Percentiles rank a stretch among this genome's conserved stretches.
Conservation (phyloP, 2,329 filamentous ascomycete species). For the Aureobasidium sp. region DNA sequence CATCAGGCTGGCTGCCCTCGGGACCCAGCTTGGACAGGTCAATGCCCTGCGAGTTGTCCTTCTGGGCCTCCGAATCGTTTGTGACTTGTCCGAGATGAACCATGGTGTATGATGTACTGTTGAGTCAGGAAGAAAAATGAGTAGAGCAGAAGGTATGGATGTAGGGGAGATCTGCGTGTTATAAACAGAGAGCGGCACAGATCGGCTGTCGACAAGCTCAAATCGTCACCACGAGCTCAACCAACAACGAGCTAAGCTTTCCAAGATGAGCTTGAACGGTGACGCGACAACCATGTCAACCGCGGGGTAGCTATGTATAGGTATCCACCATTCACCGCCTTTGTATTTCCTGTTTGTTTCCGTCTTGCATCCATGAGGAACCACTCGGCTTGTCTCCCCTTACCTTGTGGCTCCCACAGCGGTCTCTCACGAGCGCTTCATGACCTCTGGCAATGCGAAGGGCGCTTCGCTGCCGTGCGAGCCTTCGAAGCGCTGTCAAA, state of each 20-base stretch:
- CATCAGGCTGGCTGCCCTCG: conserved; percentile 37
- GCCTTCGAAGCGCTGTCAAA: background rate
- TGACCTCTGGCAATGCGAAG: background rate
- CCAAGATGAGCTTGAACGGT: conserved; percentile 9
- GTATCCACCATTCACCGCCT: background rate
- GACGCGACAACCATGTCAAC: background rate
- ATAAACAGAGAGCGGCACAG: conserved; percentile 15
- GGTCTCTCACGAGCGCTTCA: background rate
- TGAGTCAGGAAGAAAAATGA: background rate
- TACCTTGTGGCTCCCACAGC: background rate
- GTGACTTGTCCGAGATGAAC: conserved; percentile 29
- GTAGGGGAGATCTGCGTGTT: background rate
- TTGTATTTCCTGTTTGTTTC: conserved; percentile 1
- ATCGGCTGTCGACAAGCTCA: background rate
- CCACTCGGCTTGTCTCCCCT: background rate
- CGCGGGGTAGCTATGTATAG: conserved; percentile 1
- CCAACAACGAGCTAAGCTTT: conserved; percentile 3
- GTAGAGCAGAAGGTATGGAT: background rate
- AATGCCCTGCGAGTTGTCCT: conserved; percentile 36
- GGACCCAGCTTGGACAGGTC: conserved; percentile 42
- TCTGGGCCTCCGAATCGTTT: conserved; percentile 27
- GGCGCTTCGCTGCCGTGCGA: background rate
- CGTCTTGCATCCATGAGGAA: background rate
- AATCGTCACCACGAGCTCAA: conserved; percentile 10
- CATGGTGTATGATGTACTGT: conserved; percentile 22